These are phyloP conservation scores for Fusarium liriodendri DNA, from an alignment of 2,329 filamentous ascomycete species.

Conservation along the genomic window DNA sequence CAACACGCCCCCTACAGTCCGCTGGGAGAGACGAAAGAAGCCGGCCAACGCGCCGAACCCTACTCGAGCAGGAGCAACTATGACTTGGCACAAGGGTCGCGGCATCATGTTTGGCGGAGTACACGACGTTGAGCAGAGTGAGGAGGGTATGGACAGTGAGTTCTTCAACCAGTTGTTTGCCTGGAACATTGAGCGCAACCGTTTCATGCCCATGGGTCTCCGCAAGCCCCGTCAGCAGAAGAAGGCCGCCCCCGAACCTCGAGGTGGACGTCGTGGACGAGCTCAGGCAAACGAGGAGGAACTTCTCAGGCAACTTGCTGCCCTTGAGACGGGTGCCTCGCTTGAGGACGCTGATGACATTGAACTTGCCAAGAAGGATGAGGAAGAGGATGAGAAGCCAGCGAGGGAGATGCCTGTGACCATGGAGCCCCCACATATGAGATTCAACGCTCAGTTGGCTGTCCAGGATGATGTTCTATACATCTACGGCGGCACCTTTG, in stretches of 20 bases:
- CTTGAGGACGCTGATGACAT: constrained; percentile 65
- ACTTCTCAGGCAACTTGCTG: constrained; percentile 85
- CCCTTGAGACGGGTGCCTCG: constrained; percentile 80
- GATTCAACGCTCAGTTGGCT: constrained; percentile 91
- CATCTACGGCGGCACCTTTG: constrained; percentile 94
- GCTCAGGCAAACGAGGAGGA: constrained; percentile 94
- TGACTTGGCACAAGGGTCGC: constrained; percentile 92
- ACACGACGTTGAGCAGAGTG: constrained; percentile 89
- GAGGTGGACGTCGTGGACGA: constrained; percentile 73
- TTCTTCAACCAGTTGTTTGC: constrained; percentile 94
- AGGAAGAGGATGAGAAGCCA: constrained; percentile 66
- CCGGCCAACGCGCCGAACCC: constrained; percentile 90
- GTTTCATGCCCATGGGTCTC: constrained; percentile 87
- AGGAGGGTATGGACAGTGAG: constrained; percentile 96
- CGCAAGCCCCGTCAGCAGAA: constrained; percentile 77
- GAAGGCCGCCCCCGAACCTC: constrained; percentile 65
- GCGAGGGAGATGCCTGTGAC: constrained; percentile 72
- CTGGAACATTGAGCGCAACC: constrained; percentile 95
- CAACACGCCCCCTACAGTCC: constrained; percentile 75
- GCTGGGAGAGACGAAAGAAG: constrained; percentile 94
- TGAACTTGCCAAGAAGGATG: constrained; percentile 62
- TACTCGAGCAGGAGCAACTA: constrained; percentile 86
- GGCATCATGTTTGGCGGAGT: constrained; percentile 96
- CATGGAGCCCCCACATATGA: constrained; percentile 86
- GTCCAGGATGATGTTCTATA: constrained; percentile 94